Conservation (phyloP, 768 basidiomycete species). For the Boletus rubropictus region DNA sequence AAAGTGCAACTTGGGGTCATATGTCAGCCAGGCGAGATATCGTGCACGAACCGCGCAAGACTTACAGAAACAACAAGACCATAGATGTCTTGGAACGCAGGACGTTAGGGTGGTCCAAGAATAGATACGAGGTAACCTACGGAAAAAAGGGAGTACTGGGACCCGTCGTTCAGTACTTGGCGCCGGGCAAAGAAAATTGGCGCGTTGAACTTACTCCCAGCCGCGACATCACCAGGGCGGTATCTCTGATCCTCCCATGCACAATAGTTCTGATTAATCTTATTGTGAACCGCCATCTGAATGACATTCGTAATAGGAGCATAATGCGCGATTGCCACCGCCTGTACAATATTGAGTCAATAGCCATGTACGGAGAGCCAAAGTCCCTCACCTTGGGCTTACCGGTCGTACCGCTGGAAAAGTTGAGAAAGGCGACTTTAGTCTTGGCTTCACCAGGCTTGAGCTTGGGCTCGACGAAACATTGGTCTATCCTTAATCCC, state of each 20-base stretch:
- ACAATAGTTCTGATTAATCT: slow-evolving; percentile 36
- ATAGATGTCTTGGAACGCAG: slow-evolving; percentile 45
- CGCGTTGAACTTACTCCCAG: slow-evolving; percentile 44
- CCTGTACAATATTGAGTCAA: slow-evolving; percentile 32
- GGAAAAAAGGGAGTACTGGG: slow-evolving; percentile 60
- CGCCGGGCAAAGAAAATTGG: not conserved
- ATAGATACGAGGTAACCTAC: slow-evolving; percentile 33
- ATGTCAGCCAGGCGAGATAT: slow-evolving; percentile 4
- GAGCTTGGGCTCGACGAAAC: slow-evolving; percentile 44
- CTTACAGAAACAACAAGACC: slow-evolving; percentile 53
- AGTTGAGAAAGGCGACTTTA: slow-evolving; percentile 60
- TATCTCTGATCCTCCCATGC: slow-evolving; percentile 36
- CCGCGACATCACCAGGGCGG: slow-evolving; percentile 50
- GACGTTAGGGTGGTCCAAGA: slow-evolving; percentile 9
- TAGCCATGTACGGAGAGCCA: not conserved
- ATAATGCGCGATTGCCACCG: slow-evolving; percentile 63
- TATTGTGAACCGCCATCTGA: slow-evolving; percentile 52
- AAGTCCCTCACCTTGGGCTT: slow-evolving; percentile 26
- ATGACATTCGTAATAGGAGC: slow-evolving; percentile 57
- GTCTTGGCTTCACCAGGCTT: slow-evolving; percentile 53
- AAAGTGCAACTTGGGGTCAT: slow-evolving; percentile 42
- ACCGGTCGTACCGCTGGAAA: slow-evolving; percentile 76
- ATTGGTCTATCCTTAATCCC: slow-evolving; percentile 29
- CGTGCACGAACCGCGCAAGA: not conserved
- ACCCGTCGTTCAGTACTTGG: slow-evolving; percentile 13